Base-by-base conservation (phyloP, 1,139 yeast species). In the Candida sp. region DNA sequence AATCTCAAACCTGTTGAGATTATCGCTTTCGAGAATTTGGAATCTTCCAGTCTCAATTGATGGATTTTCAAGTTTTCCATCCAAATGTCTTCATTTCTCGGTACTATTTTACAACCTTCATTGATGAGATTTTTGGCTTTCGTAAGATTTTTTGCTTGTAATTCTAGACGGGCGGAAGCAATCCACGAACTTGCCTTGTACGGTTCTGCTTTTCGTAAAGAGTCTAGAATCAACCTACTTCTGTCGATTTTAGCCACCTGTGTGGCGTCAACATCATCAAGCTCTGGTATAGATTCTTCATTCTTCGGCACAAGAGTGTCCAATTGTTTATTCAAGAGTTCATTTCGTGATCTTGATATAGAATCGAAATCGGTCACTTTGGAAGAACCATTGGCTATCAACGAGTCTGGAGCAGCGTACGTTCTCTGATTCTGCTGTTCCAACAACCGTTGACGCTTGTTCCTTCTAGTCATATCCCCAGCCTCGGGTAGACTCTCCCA, bases 401-500 rank as follows among this genome's bases (percentile, higher is more conserved):
- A 66, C 3, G 81, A 61, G 58, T 93, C 98, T 0, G 97, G 96
- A 4, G 87, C 88, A 11, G 96, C 89, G 59, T 89, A 91, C 35
- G 78, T 79, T 45, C 97, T 66, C 51, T 82, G 83, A 46, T 80
- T 81, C 56, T 72, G 78, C 54, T 84, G 86, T 41, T 79, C 78
- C 44, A 83, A 73, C 38, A 82, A 62, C 41, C 97, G 68, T 41
- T 77, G 68, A 44, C 98, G 68, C 55, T 90, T 89, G 60, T 90
- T 89, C 47, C 81, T 70, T 53, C 84, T 76, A 0, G 99, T 93
- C 53, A 87, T 69, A 63, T 93, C 99, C 2, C 90, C 88, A 0
- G 90, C 95, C 49, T 89, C 97, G 0, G 99, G 98, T 5, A 93
- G 59, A 49, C 70, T 73, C 3, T 79, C 75, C 99, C 99, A 93